A percentile compares a stretch with the other conserved stretches of the same genome.
Evolutionary conservation across 352 stramenopile species (phyloP).

Genomic region (Pythium scleroteichum): DNA sequence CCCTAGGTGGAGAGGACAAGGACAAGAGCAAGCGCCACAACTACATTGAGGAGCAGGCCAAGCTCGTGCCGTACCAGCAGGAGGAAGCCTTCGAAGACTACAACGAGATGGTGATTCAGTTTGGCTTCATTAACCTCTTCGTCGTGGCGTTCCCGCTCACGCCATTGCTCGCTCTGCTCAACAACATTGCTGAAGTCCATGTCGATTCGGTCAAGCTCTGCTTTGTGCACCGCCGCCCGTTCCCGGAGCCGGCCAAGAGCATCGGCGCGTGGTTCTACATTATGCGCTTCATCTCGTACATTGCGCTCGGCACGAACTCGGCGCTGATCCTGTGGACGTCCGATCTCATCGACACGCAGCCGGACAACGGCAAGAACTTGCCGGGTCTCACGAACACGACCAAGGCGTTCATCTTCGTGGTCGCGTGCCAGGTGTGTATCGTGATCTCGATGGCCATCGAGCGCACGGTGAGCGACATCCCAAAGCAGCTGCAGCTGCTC

Average conservation of each 20-base stretch:
- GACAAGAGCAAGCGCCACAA: conserved; percentile 48
- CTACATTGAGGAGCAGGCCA: conserved; percentile 84
- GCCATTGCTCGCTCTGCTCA: conserved; percentile 86
- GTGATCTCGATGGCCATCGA: conserved; percentile 66
- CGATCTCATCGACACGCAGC: conserved; percentile 46
- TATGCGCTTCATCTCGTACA: conserved; percentile 79
- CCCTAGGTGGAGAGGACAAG: conserved; percentile 17
- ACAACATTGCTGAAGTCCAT: conserved; percentile 92
- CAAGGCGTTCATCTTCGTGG: conserved; percentile 68
- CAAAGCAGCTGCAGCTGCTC: conserved; percentile 54
- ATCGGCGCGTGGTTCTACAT: conserved; percentile 94
- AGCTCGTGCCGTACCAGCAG: conserved; percentile 79
- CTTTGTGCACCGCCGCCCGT: conserved; percentile 74
- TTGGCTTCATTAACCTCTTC: conserved; percentile 95
- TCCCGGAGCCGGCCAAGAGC: conserved; percentile 76
- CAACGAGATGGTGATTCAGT: conserved; percentile 93
- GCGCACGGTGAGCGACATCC: conserved; percentile 54
- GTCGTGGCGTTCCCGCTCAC: conserved; percentile 93
- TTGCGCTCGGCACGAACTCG: conserved; percentile 75
- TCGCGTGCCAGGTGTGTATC: conserved; percentile 72
- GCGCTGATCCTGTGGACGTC: conserved; percentile 84
- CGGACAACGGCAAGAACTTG: conserved; percentile 30
- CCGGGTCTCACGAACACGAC: conserved; percentile 31
- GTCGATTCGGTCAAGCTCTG: conserved; percentile 87
- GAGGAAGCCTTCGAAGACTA: conserved; percentile 88